Base-by-base conservation (phyloP, 768 basidiomycete genomes). In the Pleurotus ostreatus region DNA sequence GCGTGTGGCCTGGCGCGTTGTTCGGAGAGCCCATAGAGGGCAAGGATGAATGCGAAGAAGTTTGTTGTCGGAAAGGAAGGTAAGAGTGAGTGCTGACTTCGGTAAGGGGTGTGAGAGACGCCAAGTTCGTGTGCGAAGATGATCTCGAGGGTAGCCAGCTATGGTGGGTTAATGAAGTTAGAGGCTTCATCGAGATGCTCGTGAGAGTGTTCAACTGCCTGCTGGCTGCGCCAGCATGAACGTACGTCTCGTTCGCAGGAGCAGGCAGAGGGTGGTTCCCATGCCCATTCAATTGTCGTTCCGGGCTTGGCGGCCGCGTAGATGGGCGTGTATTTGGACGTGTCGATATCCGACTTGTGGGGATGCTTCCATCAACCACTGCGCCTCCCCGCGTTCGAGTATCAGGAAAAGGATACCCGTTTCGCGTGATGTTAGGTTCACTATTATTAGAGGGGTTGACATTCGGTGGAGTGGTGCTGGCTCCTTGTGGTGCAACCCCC, bases 111-210 rank as follows among this genome's bases (percentile, higher is more conserved):
- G 38, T 39, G 9, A 57, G 55, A 15, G 15, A 49, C 26, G 51
- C 39, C 55, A 13, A 45, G 49, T 30, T 40, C 56, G 70, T 62
- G 58, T 72, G 66, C 38, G 71, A 70, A 39, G 63, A 68, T 3
- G 70, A 68, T 47, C 71, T 75, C 41, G 70, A 72, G 55, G 68
- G 68, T 52, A 76, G 73, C 66, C 76, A 74, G 54, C 73, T 70
- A 15, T 75, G 60, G 12, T 74, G 71, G 0, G 77, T 62, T 55
- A 86, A 75, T 11, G 77, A 70, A 13, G 78, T 78, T 57, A 83
- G 77, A 0, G 83, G 83, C 58, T 84, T 88, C 84, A 88, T 83
- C 37, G 83, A 78, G 16, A 79, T 76, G 43, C 75, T 77, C 61
- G 83, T 80, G 47, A 88, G 62, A 23, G 74, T 74, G 49, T 81